phyloP scores from a whole-genome alignment of 139 green algal species.

The Picocystis salinarum region DNA sequence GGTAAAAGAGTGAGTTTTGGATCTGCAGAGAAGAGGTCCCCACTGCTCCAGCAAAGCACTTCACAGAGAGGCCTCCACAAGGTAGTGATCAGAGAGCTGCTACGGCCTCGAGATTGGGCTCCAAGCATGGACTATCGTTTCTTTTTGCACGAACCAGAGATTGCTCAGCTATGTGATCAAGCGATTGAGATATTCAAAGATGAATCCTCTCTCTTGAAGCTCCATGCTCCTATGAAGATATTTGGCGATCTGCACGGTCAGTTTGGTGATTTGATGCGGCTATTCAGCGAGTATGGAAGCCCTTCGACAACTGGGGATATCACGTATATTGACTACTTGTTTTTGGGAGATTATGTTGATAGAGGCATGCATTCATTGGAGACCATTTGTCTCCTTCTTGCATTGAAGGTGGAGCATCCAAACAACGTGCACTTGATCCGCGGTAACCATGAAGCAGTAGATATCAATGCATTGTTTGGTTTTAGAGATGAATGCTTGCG shows the following conservation, averaged over 20 bases:
- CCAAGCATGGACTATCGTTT: slow-evolving; percentile 49
- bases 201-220: slow-evolving; percentile 66
- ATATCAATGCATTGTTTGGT: slow-evolving; percentile 98
- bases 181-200: slow-evolving; percentile 65
- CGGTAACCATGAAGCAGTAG: slow-evolving; percentile 89
- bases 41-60: slow-evolving; percentile 1
- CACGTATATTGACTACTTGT: slow-evolving; percentile 97
- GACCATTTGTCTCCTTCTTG: slow-evolving; percentile 83
- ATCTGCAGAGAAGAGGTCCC: slow-evolving; percentile 1
- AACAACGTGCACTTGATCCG: slow-evolving; percentile 85
- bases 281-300: slow-evolving; percentile 97
- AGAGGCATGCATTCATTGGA: slow-evolving; percentile 38
- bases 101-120: slow-evolving; percentile 63
- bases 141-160: slow-evolving; percentile 52
- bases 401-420: slow-evolving; percentile 90
- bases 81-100: slow-evolving; percentile 54
- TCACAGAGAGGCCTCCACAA: slow-evolving; percentile 70
- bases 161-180: slow-evolving; percentile 77
- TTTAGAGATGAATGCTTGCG: slow-evolving; percentile 96
- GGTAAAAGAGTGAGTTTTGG: slow-evolving; percentile 9
- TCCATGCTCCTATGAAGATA: slow-evolving; percentile 89
- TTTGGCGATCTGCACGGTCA: slow-evolving; percentile 97
- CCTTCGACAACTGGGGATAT: slow-evolving; percentile 93
- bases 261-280: slow-evolving; percentile 96
- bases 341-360: slow-evolving; percentile 84